A percentile compares a stretch with the other conserved stretches of the same genome.
Conservation (phyloP, 2,329 filamentous ascomycete species). For the Aspergillus sclerotialis region DNA sequence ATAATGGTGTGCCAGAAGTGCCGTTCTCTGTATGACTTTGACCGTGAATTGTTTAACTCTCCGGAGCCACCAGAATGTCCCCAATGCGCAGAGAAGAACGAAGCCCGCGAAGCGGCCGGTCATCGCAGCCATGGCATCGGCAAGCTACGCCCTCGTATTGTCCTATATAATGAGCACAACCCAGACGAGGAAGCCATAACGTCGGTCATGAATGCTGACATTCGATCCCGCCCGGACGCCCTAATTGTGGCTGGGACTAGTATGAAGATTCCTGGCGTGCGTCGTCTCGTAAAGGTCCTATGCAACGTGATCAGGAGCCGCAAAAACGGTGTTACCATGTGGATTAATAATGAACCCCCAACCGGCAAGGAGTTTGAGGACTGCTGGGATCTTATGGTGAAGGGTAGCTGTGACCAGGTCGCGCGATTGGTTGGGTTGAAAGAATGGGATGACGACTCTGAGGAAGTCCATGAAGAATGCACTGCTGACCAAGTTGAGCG, state of each 20-base stretch:
- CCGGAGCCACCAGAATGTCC: conserved; percentile 74
- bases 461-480: conserved; percentile 38
- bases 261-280: conserved; percentile 87
- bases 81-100: conserved; percentile 66
- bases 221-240: conserved; percentile 79
- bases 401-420: conserved; percentile 80
- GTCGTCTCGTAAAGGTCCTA: conserved; percentile 82
- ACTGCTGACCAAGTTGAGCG: conserved; percentile 39
- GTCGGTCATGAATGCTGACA: conserved; percentile 76
- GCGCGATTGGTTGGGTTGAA: conserved; percentile 62
- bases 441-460: conserved; percentile 48
- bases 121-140: conserved; percentile 93
- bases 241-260: conserved; percentile 94
- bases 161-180: conserved; percentile 95
- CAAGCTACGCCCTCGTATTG: conserved; percentile 81
- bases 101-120: conserved; percentile 68
- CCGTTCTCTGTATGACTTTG: conserved; percentile 65
- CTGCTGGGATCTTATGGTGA: conserved; percentile 87
- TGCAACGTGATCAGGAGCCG: conserved; percentile 78
- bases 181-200: conserved; percentile 96
- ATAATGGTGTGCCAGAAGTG: conserved; percentile 99
- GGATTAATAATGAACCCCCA: conserved; percentile 88
- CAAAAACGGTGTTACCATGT: conserved; percentile 73
- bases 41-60: conserved; percentile 73
- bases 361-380: conserved; percentile 78